Percentiles rank a stretch among this genome's conserved stretches.
Conservation (phyloP, 2,329 filamentous ascomycete species). For the Coniochaeta ligniaria region DNA sequence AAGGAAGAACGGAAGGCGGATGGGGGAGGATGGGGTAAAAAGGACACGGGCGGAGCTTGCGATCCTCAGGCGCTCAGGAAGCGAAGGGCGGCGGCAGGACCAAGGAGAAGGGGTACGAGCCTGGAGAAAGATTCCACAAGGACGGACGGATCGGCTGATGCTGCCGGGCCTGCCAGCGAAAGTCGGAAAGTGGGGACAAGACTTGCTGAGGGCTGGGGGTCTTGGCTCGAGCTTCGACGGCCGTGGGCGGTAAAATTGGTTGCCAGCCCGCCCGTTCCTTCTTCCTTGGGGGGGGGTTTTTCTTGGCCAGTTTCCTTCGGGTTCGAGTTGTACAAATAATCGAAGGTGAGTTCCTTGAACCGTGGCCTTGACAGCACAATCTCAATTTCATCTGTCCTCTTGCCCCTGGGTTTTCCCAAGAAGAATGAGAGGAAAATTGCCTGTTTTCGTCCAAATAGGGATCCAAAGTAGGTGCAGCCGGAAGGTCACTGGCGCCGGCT, state of each 20-base stretch:
- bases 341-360: neutral
- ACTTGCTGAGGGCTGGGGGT: neutral
- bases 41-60: constrained; percentile 14
- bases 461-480: neutral
- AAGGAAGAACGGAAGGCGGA: constrained; percentile 7
- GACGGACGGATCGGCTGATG: constrained; percentile 21
- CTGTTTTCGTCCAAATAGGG: neutral
- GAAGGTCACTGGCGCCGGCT: neutral
- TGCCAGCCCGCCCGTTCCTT: neutral
- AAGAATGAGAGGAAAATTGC: no score
- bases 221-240: neutral
- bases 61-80: constrained; percentile 10
- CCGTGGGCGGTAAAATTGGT: neutral
- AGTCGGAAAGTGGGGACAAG: constrained; percentile 10
- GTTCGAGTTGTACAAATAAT: neutral
- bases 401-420: no score
- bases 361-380: neutral
- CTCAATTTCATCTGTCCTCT: no score
- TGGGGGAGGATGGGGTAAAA: constrained; percentile 16
- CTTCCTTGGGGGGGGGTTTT: no score
- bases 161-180: constrained; percentile 17
- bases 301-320: neutral
- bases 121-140: constrained; percentile 13
- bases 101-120: constrained; percentile 3
- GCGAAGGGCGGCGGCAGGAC: constrained; percentile 18